Base-by-base conservation (phyloP, 805 yeast genomes). In the Candida cerambycidarum region DNA sequence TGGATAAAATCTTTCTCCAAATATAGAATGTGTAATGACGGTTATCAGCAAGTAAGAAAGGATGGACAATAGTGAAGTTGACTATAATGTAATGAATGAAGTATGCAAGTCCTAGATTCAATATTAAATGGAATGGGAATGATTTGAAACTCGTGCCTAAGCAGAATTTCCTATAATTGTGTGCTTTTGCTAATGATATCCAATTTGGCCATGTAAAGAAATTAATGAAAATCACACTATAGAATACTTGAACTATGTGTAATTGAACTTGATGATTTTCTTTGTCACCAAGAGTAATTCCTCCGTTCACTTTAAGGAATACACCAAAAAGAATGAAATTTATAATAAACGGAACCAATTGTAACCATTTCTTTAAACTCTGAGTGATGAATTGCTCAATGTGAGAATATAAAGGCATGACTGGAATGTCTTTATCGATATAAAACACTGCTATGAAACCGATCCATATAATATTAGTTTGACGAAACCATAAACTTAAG, bases 11-110 rank as follows among this genome's bases (percentile, higher is more conserved):
- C 44, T 76, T 77, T 43, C 81, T 78, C 78, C 86, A 87, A 28
- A 93, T 64, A 62, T 93, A 93, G 60, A 93, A 93, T 0, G 96
- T 82, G 59, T 82, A 89, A 62, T 93, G 99, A 54, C 99, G 78
- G 65, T 93, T 93, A 61, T 93, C 99, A 0, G 98, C 95, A 33
- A 92, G 71, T 30, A 93, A 62, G 61, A 92, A 93, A 6, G 97
- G 97, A 61, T 93, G 99, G 2, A 81, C 82, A 2, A 83, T 68
- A 0, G 97, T 86, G 59, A 75, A 83, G 44, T 70, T 70, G 28
- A 80, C 69, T 15, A 87, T 73, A 2, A 78, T 55, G 14, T 71
- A 50, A 48, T 65, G 64, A 17, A 85, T 75, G 3, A 60, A 19
- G 14, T 55, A 42, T 13, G 47, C 38, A 4, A 35, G 14, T 48